These are phyloP conservation scores for Lophiotrema nucula DNA, from an alignment of 495 filamentous ascomycete genomes.

Conservation along the genomic window DNA sequence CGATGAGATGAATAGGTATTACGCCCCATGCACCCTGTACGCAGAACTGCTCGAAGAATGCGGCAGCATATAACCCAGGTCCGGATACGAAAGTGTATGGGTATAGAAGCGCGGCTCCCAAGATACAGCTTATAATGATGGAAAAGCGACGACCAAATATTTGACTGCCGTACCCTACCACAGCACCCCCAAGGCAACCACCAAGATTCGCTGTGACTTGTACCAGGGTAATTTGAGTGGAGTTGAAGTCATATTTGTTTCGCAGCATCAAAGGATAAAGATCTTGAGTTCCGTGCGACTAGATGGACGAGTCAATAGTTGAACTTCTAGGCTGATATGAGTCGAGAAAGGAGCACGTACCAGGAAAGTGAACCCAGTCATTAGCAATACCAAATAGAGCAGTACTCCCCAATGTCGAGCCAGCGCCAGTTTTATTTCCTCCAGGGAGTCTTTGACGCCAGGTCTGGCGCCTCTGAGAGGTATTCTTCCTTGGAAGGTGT, in stretches of 20 bases:
- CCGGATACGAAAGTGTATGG: slow-evolving; percentile 69
- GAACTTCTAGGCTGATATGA: background rate
- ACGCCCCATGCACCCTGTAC: slow-evolving; percentile 54
- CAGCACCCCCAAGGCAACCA: slow-evolving; percentile 70
- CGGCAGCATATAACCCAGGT: slow-evolving; percentile 66
- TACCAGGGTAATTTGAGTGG: slow-evolving; percentile 71
- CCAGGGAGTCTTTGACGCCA: slow-evolving; percentile 60
- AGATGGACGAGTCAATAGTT: background rate
- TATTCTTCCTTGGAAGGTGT: slow-evolving; percentile 61
- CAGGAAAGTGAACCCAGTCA: slow-evolving; percentile 92
- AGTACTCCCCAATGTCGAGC: slow-evolving; percentile 74
- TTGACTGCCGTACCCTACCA: slow-evolving; percentile 72
- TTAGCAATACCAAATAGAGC: slow-evolving; percentile 74
- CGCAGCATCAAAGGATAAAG: slow-evolving; percentile 81
- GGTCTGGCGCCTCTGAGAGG: slow-evolving; percentile 55
- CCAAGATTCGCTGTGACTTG: slow-evolving; percentile 84
- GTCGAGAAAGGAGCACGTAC: slow-evolving; percentile 37
- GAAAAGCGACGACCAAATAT: slow-evolving; percentile 81
- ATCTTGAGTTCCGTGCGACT: slow-evolving; percentile 87
- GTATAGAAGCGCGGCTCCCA: slow-evolving; percentile 76
- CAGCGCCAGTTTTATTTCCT: slow-evolving; percentile 71
- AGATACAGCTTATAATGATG: slow-evolving; percentile 70
- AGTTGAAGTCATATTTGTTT: slow-evolving; percentile 70
- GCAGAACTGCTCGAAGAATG: slow-evolving; percentile 87
- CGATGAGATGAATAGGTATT: slow-evolving; percentile 71